Base-by-base conservation (phyloP, 2,329 filamentous ascomycete genomes). In the Fusarium phyllophilum region DNA sequence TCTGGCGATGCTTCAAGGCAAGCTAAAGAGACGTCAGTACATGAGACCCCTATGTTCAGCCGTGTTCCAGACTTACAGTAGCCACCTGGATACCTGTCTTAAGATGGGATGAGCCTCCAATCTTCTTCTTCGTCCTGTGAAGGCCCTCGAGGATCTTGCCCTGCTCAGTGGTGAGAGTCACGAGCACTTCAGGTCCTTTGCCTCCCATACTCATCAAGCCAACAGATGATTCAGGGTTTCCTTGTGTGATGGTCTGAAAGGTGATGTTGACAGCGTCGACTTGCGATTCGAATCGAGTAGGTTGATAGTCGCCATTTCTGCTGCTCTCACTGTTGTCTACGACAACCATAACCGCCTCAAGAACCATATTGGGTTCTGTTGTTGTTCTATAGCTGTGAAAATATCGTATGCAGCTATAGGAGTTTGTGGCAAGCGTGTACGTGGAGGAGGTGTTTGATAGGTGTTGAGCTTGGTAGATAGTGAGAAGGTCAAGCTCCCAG, bases 301-400 rank as follows among this genome's bases (percentile, higher is more conserved):
- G 96, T 81, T 94, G 93, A 83, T 88, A 89, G 84, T 99, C 96
- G 82, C 97, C 96, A 85, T 99, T 99, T 82, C 96, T 92, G 87
- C 94, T 97, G 86, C 93, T 95, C 87, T 99, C 96, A 87, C 95
- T 98, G 89, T 98, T 99, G 89, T 99, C 96, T 81, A 98, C 94
- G 89, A 98, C 92, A 84, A 99, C 94, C 95, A 99, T 98, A 74
- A 97, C 97, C 86, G 96, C 97, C 91, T 99, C 96, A 85, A 99
- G 92, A 85, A 92, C 94, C 96, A 99, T 99, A 81, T 89, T 95
- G 91, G 83, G 85, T 83, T 83, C 79, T 74, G 72, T 68, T 75
- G 59, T 62, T 55, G 29, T 67, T 62, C 58, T 67, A 36, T 59
- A 49, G 66, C 44, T 34, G 63, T 66, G 24, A 9, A 20, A 33